These are phyloP conservation scores for Aspergillus cejpii DNA, from an alignment of 2,329 filamentous ascomycete genomes.

Conservation along the genomic window DNA sequence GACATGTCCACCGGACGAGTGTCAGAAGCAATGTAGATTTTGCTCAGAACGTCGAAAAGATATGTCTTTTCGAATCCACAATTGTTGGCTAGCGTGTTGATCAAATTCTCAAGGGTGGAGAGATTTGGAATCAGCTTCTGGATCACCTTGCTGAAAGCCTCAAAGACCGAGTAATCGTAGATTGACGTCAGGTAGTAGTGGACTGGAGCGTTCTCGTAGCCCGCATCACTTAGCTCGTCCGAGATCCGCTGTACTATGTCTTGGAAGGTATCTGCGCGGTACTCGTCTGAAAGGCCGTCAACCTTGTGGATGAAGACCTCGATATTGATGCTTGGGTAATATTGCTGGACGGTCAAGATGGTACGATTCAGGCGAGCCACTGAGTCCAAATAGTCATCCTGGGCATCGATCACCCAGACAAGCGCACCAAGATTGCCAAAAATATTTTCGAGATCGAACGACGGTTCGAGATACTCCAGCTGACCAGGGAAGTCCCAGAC, in stretches of 20 bases:
- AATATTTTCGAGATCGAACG: slow-evolving; percentile 85
- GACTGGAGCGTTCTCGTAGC: slow-evolving; percentile 87
- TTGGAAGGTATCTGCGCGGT: slow-evolving; percentile 89
- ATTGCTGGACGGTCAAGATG: slow-evolving; percentile 79
- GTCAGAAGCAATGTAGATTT: slow-evolving; percentile 98
- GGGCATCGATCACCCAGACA: slow-evolving; percentile 97
- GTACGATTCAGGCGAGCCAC: slow-evolving; percentile 80
- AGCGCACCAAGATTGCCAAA: slow-evolving; percentile 91
- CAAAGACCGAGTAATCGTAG: slow-evolving; percentile 97
- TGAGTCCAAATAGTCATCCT: slow-evolving; percentile 94
- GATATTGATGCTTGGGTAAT: slow-evolving; percentile 89
- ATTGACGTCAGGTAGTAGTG: slow-evolving; percentile 96
- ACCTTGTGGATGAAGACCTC: slow-evolving; percentile 99
- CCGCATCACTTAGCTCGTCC: slow-evolving; percentile 88
- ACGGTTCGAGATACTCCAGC: slow-evolving; percentile 82
- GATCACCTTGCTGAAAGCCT: slow-evolving; percentile 96
- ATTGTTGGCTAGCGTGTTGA: slow-evolving; percentile 87
- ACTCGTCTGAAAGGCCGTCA: slow-evolving; percentile 94
- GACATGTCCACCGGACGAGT: slow-evolving; percentile 88
- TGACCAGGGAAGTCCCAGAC: slow-evolving; percentile 97
- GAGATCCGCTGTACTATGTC: slow-evolving; percentile 96
- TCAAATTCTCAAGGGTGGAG: slow-evolving; percentile 83
- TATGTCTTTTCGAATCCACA: slow-evolving; percentile 98
- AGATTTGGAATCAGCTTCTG: slow-evolving; percentile 94
- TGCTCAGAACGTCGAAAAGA: slow-evolving; percentile 93